phyloP scores from a whole-genome alignment of 495 filamentous ascomycete genomes.

The Opeltia flavorubescens region DNA sequence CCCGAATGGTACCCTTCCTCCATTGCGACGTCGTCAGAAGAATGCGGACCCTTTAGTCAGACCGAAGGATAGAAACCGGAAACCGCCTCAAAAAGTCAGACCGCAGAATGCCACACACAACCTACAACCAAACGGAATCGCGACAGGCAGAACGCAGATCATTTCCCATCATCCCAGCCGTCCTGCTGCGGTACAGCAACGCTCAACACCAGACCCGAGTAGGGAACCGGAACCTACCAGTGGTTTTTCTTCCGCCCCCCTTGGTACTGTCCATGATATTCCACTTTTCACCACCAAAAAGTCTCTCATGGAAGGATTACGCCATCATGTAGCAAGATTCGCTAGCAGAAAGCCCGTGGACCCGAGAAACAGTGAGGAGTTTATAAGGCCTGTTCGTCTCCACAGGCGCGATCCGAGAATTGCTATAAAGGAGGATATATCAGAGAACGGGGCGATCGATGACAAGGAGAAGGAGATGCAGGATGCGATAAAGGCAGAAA shows the following conservation, averaged over 20 bases:
- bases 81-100: neutral
- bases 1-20: conserved; percentile 24
- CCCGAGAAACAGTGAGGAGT: conserved; percentile 61
- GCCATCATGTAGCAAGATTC: conserved; percentile 76
- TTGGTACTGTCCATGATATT: conserved; percentile 44
- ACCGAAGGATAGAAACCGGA: conserved; percentile 33
- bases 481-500: conserved; percentile 55
- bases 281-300: conserved; percentile 71
- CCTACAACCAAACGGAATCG: neutral
- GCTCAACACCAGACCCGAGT: conserved; percentile 11
- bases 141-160: conserved; percentile 1
- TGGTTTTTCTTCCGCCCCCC: conserved; percentile 45
- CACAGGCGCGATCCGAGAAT: conserved; percentile 82
- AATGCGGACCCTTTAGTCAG: conserved; percentile 54
- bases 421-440: conserved; percentile 35
- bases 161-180: conserved; percentile 10
- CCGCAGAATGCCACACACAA: neutral
- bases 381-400: conserved; percentile 72
- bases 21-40: conserved; percentile 32
- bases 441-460: conserved; percentile 37
- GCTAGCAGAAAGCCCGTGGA: conserved; percentile 50
- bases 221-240: conserved; percentile 31
- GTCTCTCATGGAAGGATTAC: conserved; percentile 61
- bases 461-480: conserved; percentile 58
- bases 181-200: conserved; percentile 2